phyloP scores from a whole-genome alignment of 306 rosid genomes.

The Gynostemma pentaphyllum region DNA sequence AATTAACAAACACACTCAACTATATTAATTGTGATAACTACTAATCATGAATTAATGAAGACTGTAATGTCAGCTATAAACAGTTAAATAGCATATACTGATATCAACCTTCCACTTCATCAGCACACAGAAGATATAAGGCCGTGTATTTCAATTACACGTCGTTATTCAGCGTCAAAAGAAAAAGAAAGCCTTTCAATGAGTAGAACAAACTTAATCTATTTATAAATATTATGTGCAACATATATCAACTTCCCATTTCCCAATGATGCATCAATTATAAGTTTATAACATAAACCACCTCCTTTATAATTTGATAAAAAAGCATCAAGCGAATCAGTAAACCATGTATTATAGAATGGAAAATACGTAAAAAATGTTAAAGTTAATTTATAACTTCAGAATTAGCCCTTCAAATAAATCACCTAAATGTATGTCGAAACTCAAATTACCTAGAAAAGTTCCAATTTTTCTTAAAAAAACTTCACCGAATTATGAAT shows the following conservation, averaged over 20 bases:
- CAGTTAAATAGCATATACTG: neutral
- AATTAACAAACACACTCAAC: neutral
- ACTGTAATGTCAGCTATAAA: neutral
- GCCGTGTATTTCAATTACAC: neutral
- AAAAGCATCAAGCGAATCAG: no score
- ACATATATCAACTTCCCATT: neutral
- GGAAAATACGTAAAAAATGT: no score
- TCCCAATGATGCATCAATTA: neutral
- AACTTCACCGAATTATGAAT: neutral
- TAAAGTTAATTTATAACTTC: neutral
- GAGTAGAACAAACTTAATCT: no score
- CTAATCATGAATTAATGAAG: neutral
- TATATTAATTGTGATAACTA: neutral
- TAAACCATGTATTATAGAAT: no score
- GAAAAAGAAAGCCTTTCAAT: neutral
- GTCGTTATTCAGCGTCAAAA: neutral
- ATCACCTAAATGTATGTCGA: neutral
- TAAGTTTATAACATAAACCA: no score
- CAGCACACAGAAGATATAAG: neutral
- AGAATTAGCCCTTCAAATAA: neutral
- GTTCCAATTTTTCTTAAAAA: no score
- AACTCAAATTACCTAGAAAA: neutral
- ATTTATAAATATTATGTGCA: neutral
- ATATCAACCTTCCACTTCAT: neutral
- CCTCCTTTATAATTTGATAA: no score